Conservation (phyloP, 768 basidiomycete species). For the Phlegmacium glaucopus region DNA sequence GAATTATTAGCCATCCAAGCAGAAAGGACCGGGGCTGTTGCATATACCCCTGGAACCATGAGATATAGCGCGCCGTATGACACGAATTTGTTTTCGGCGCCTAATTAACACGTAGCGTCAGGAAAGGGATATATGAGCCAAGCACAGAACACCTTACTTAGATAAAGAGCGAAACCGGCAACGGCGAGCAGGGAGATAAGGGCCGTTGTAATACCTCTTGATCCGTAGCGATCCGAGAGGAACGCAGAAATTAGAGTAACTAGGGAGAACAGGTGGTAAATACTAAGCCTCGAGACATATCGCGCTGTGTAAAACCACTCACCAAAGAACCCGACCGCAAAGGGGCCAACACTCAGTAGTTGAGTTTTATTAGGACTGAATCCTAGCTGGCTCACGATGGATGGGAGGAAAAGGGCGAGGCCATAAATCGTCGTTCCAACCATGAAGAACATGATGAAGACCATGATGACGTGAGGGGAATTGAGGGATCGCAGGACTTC, state of each 20-base stretch:
- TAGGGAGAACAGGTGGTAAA: slow-evolving; percentile 2
- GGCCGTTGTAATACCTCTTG: slow-evolving; percentile 23
- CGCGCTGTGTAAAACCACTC: slow-evolving; percentile 3
- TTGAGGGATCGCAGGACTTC: slow-evolving; percentile 28
- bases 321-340: slow-evolving; percentile 34
- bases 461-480: slow-evolving; percentile 31
- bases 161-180: slow-evolving; percentile 28
- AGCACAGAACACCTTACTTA: slow-evolving; percentile 17
- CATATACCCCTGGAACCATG: slow-evolving; percentile 32
- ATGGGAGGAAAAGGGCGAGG: slow-evolving; percentile 33
- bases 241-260: slow-evolving; percentile 24
- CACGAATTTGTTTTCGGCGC: slow-evolving; percentile 19
- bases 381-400: slow-evolving; percentile 34
- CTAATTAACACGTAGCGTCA: slow-evolving; percentile 7
- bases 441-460: slow-evolving; percentile 34
- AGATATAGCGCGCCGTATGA: slow-evolving; percentile 33
- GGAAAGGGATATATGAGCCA: background rate
- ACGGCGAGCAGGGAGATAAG: slow-evolving; percentile 20
- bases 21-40: slow-evolving; percentile 21
- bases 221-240: slow-evolving; percentile 23
- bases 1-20: slow-evolving; percentile 39
- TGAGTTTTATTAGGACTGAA: slow-evolving; percentile 30
- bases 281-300: too few species aligned
- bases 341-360: slow-evolving; percentile 35
- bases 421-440: slow-evolving; percentile 33